A percentile compares a stretch with the other conserved stretches of the same genome.
These are phyloP conservation scores for Neurospora sp. DNA, from an alignment of 495 filamentous ascomycete species.

Conservation along the genomic window DNA sequence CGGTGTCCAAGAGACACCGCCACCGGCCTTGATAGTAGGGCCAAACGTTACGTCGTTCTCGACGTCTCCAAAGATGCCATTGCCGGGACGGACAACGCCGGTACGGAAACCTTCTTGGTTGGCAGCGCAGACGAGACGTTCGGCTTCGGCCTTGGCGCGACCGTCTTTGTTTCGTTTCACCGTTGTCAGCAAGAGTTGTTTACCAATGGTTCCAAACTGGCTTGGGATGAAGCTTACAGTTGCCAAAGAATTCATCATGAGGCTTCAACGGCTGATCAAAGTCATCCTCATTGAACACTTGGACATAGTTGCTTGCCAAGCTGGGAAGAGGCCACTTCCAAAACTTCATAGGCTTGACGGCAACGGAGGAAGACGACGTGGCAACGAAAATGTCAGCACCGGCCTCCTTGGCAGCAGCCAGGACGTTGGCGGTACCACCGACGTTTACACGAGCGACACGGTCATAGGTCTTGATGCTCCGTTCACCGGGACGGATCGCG, in stretches of 20 bases:
- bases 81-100: constrained; percentile 46
- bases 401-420: constrained; percentile 37
- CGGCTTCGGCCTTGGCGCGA: constrained; percentile 42
- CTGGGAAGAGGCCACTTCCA: constrained; percentile 41
- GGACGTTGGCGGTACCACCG: constrained; percentile 47
- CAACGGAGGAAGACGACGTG: constrained; percentile 47
- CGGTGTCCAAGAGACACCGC: constrained; percentile 32
- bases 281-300: constrained; percentile 36
- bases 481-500: constrained; percentile 39
- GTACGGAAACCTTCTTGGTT: constrained; percentile 42
- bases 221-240: constrained; percentile 25
- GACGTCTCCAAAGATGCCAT: constrained; percentile 43
- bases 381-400: constrained; percentile 47
- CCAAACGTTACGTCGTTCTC: constrained; percentile 35
- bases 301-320: constrained; percentile 27
- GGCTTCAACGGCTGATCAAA: constrained; percentile 32
- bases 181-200: background rate
- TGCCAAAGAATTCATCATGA: constrained; percentile 43
- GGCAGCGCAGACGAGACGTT: constrained; percentile 38
- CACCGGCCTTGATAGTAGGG: constrained; percentile 9
- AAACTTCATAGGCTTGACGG: constrained; percentile 31
- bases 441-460: constrained; percentile 44
- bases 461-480: constrained; percentile 34
- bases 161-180: constrained; percentile 16
- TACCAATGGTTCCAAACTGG: background rate